Base-by-base conservation (phyloP, 139 green algal species). In the Mesostigma viride region DNA sequence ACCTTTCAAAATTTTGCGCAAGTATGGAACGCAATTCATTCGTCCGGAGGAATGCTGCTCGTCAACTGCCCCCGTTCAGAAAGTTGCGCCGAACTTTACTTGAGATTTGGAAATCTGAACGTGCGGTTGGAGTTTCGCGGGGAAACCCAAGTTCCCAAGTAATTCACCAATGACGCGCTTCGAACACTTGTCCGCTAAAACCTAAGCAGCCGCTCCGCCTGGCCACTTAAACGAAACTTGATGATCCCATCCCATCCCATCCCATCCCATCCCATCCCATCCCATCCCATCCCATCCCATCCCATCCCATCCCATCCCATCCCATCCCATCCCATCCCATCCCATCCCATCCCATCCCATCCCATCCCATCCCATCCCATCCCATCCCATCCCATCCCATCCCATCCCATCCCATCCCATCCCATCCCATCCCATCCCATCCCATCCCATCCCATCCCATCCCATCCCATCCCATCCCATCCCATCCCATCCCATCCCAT, bases 241-340 rank as follows among this genome's bases (percentile, higher is more conserved):
- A 57, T 57, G 45, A 22, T 1, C 45, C 1, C 1, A 57, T 57
- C 45, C 45, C 45, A 57, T 57, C 45, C 45, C 45, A 57, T 57
- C 45, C 45, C 45, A 57, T 57, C 1, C 45, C 45, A 57, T 57
- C 45, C 45, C 45, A 57, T 57, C 45, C 45, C 45, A 57, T 57
- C 45, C 45, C 1, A 57, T 57, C 45, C 45, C 45, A 57, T 57
- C 45, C 45, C 45, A 57, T 57, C 45, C 45, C 45, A 57, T 57
- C 45, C 45, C 45, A 57, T 57, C 45, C 45, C 45, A 57, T 57
- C 45, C 45, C 45, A 57, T 57, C 45, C 45, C 45, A 57, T 57
- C 45, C 45, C 45, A 57, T n/a, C 45, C 45, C 45, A 57, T 57
- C 45, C 45, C 45, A 57, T 57, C 45, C 45, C 45, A 57, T 57